Conservation (phyloP, 176 grass and related monocot species). For the Triticum monococcum region DNA sequence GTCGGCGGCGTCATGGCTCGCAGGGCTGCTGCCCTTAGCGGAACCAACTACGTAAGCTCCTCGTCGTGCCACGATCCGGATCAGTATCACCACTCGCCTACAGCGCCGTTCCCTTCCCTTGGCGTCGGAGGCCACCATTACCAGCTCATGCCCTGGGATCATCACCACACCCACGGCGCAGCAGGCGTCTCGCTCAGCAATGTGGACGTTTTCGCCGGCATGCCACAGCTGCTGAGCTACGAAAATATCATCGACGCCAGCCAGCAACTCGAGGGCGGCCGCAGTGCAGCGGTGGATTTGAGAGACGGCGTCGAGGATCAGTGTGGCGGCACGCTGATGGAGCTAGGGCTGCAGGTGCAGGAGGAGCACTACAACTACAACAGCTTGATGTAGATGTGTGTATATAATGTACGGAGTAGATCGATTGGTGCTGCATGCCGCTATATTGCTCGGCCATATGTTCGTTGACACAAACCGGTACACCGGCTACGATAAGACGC, state of each 20-base stretch:
- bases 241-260: conserved; percentile 28
- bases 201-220: background rate
- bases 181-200: background rate
- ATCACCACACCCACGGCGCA: background rate
- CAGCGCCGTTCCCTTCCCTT: conserved; percentile 1
- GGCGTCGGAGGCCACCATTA: background rate
- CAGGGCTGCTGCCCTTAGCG: background rate
- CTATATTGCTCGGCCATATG: no score
- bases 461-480: no score
- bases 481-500: no score
- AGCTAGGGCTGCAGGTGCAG: conserved; percentile 31
- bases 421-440: background rate
- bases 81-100: conserved; percentile 24
- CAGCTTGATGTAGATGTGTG: conserved; percentile 22
- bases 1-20: no score
- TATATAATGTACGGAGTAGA: conserved; percentile 14
- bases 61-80: conserved; percentile 10
- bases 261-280: conserved; percentile 24
- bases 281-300: background rate
- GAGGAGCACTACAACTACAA: conserved; percentile 54
- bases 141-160: conserved; percentile 2
- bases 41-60: background rate
- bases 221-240: conserved; percentile 32
- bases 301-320: conserved; percentile 13
- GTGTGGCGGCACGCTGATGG: conserved; percentile 37